phyloP scores from a whole-genome alignment of 176 grass and related monocot genomes.

The Miscanthus lutarioriparius region DNA sequence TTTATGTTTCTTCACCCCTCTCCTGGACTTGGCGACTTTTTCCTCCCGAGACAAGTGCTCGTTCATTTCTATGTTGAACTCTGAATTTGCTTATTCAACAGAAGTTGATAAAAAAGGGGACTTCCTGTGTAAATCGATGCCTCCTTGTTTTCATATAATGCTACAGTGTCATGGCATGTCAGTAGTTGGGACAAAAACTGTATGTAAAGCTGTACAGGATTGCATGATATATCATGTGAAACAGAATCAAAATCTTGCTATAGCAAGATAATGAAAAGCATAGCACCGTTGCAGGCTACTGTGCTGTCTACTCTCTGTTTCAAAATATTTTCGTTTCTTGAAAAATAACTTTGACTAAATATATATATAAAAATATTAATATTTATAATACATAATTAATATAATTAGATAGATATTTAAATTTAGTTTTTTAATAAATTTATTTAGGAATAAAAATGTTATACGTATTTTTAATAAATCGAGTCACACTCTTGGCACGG shows the following conservation, averaged over 20 bases:
- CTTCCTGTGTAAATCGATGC: neutral
- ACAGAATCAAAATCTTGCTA: neutral
- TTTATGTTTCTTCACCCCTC: constrained; percentile 63
- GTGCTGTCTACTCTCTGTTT: too few relatives aligned
- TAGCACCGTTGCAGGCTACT: neutral
- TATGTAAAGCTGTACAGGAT: neutral
- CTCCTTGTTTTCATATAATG: neutral
- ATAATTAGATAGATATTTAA: too few relatives aligned
- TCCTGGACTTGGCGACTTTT: constrained; percentile 45
- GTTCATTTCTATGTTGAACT: constrained; percentile 29
- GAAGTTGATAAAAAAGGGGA: constrained; percentile 40
- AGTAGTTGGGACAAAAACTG: neutral
- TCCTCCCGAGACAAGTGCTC: constrained; percentile 27
- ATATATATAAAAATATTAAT: too few relatives aligned
- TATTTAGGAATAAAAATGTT: too few relatives aligned
- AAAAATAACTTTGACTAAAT: too few relatives aligned
- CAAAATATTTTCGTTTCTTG: too few relatives aligned
- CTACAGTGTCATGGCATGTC: neutral
- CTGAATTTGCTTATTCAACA: constrained; percentile 47
- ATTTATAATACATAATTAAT: too few relatives aligned
- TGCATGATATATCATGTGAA: neutral
- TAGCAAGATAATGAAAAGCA: neutral
- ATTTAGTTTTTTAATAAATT: too few relatives aligned
- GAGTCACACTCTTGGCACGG: too few relatives aligned
- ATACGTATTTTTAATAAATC: too few relatives aligned